Conservation (phyloP, 1,284 basidiomycete genomes). For the Laetiporus sulphureus region DNA sequence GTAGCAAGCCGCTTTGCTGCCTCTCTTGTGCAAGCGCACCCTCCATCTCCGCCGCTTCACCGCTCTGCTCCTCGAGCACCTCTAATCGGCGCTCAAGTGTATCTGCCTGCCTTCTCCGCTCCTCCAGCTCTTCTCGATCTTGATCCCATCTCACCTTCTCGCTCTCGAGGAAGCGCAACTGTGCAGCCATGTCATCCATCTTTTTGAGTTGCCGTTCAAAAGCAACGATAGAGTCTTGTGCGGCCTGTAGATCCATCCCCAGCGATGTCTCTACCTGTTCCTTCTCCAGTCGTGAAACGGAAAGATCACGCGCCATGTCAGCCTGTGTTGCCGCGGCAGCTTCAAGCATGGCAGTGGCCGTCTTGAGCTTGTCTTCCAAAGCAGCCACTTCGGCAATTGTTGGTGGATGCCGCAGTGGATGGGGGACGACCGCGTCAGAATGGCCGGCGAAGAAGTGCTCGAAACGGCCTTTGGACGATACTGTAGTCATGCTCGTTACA, state of each 20-base stretch:
- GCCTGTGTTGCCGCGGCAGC: constrained; percentile 54
- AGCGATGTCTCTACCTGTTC: constrained; percentile 56
- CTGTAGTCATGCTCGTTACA: constrained; percentile 35
- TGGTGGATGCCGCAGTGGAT: constrained; percentile 26
- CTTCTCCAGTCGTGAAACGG: constrained; percentile 54
- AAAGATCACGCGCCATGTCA: constrained; percentile 54
- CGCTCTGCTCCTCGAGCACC: constrained; percentile 38
- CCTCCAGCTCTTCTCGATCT: constrained; percentile 42
- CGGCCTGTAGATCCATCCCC: constrained; percentile 55
- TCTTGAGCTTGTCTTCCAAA: constrained; percentile 45
- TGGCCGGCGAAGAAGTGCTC: constrained; percentile 80
- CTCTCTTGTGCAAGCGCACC: constrained; percentile 29
- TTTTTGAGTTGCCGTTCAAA: constrained; percentile 56
- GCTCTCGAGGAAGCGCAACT: constrained; percentile 41
- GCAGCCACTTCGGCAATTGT: constrained; percentile 28
- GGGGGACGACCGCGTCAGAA: constrained; percentile 52
- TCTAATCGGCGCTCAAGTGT: constrained; percentile 37
- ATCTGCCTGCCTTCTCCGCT: constrained; percentile 37
- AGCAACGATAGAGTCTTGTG: constrained; percentile 54
- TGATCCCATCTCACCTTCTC: constrained; percentile 49
- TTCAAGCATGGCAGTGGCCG: constrained; percentile 47
- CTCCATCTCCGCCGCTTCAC: constrained; percentile 35
- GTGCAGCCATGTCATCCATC: constrained; percentile 45
- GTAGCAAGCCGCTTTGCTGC: constrained; percentile 21
- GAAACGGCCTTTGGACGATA: constrained; percentile 46